A percentile compares a stretch with the other conserved stretches of the same genome.
Evolutionary conservation across 495 filamentous ascomycete species (phyloP).

Genomic region (Penicillium salamii): DNA sequence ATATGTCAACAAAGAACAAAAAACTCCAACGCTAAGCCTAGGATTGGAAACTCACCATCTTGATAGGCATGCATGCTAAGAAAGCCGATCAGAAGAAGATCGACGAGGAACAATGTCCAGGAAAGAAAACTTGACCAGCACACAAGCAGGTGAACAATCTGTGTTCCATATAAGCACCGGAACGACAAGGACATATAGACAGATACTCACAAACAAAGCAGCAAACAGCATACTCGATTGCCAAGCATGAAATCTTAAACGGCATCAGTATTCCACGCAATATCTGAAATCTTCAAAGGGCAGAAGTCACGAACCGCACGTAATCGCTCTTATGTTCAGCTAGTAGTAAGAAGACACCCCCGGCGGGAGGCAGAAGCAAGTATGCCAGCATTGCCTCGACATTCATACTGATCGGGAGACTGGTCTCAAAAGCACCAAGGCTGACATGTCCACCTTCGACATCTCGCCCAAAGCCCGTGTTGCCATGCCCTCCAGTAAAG

Average conservation of each 20-base stretch:
- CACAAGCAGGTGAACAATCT: slow-evolving; percentile 78
- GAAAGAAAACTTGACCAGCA: slow-evolving; percentile 79
- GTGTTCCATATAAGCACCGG: background rate
- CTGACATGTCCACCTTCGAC: slow-evolving; percentile 60
- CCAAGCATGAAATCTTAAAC: slow-evolving; percentile 87
- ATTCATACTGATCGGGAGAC: slow-evolving; percentile 76
- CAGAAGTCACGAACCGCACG: slow-evolving; percentile 65
- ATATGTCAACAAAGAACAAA: background rate
- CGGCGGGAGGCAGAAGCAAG: slow-evolving; percentile 79
- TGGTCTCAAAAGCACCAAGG: slow-evolving; percentile 72
- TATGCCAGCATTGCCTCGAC: slow-evolving; percentile 93
- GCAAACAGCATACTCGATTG: slow-evolving; percentile 87
- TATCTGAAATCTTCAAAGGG: background rate
- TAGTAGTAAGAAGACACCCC: slow-evolving; percentile 79
- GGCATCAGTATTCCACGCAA: slow-evolving; percentile 4
- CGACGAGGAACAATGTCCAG: slow-evolving; percentile 75
- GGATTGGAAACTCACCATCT: slow-evolving; percentile 57
- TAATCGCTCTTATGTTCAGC: slow-evolving; percentile 95
- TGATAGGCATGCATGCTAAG: slow-evolving; percentile 75
- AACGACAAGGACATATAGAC: background rate
- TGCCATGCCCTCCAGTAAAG: slow-evolving; percentile 34
- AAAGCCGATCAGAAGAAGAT: slow-evolving; percentile 74
- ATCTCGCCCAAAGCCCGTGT: slow-evolving; percentile 36
- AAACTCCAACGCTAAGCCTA: background rate
- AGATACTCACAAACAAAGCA: slow-evolving; percentile 65